phyloP scores from a whole-genome alignment of 1,284 basidiomycete species.

The Rhodotorula sp. region DNA sequence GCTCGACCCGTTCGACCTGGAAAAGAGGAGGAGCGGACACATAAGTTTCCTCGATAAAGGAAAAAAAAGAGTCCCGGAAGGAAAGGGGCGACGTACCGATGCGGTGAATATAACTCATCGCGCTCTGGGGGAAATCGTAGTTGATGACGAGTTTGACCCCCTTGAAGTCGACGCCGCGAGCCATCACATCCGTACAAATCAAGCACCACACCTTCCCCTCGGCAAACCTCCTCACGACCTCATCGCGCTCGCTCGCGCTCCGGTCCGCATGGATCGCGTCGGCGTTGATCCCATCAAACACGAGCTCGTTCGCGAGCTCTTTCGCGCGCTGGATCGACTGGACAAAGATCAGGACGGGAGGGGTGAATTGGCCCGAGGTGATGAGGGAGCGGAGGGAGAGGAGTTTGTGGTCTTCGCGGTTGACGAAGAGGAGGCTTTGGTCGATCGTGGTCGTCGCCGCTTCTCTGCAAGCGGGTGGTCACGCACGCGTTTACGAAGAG shows the following conservation, averaged over 20 bases:
- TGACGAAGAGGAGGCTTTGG: slow-evolving; percentile 86
- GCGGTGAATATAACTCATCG: slow-evolving; percentile 92
- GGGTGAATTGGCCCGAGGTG: slow-evolving; percentile 73
- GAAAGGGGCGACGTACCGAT: slow-evolving; percentile 62
- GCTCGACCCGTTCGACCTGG: slow-evolving; percentile 88
- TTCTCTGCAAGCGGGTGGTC: slow-evolving; percentile 62
- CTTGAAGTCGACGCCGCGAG: slow-evolving; percentile 96
- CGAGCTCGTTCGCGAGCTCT: slow-evolving; percentile 81
- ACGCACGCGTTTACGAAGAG: background rate
- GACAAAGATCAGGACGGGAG: slow-evolving; percentile 89
- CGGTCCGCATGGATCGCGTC: slow-evolving; percentile 90
- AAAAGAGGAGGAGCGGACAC: slow-evolving; percentile 18
- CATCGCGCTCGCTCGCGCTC: slow-evolving; percentile 80
- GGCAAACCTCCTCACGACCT: slow-evolving; percentile 79
- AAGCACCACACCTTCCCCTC: slow-evolving; percentile 86
- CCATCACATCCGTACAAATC: slow-evolving; percentile 92
- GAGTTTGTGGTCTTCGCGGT: slow-evolving; percentile 88
- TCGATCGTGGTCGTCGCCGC: slow-evolving; percentile 70
- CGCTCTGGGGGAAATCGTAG: slow-evolving; percentile 82
- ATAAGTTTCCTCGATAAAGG: background rate
- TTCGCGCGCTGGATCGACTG: slow-evolving; percentile 88
- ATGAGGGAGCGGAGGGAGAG: slow-evolving; percentile 78
- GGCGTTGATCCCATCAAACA: slow-evolving; percentile 81
- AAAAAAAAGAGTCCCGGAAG: background rate
- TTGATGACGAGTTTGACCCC: slow-evolving; percentile 93